Conservation (phyloP, 805 yeast genomes). For the Suhomyces faveliae region DNA sequence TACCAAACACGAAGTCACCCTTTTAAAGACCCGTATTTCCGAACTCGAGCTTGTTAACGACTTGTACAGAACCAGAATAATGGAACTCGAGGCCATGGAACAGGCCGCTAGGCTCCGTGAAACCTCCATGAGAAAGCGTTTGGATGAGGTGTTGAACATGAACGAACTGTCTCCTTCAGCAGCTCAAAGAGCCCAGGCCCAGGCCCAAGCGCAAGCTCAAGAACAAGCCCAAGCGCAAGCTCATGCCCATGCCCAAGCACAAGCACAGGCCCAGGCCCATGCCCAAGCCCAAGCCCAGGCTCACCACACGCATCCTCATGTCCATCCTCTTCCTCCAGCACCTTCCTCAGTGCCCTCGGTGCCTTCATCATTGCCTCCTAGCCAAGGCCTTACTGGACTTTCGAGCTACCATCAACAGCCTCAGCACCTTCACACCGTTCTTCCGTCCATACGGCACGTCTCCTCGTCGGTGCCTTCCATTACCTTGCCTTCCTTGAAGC, state of each 20-base stretch:
- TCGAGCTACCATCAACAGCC: slow-evolving; percentile 7
- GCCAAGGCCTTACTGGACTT: slow-evolving; percentile 1
- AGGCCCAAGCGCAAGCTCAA: not conserved
- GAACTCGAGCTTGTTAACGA: slow-evolving; percentile 92
- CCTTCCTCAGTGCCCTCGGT: slow-evolving; percentile 3
- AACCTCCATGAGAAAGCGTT: slow-evolving; percentile 44
- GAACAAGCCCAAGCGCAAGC: not conserved
- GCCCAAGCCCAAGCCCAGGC: not conserved
- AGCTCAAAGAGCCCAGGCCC: not conserved
- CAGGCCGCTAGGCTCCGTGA: slow-evolving; percentile 54
- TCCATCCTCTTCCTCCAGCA: slow-evolving; percentile 4
- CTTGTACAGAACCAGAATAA: slow-evolving; percentile 75
- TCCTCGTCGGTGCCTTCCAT: slow-evolving; percentile 8
- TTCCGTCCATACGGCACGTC: slow-evolving; percentile 9
- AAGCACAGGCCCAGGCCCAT: not conserved
- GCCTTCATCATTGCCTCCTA: slow-evolving; percentile 2
- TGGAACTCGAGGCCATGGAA: slow-evolving; percentile 75
- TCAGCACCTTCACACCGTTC: slow-evolving; percentile 6
- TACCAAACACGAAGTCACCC: slow-evolving; percentile 31
- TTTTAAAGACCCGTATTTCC: slow-evolving; percentile 70
- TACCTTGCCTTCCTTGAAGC: slow-evolving; percentile 21
- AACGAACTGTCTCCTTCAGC: slow-evolving; percentile 9
- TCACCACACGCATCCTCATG: not conserved
- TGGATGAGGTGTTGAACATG: slow-evolving; percentile 44
- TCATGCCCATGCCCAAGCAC: not conserved